These are phyloP conservation scores for Metarhizium robertsii DNA, from an alignment of 2,329 filamentous ascomycete genomes.

Conservation along the genomic window DNA sequence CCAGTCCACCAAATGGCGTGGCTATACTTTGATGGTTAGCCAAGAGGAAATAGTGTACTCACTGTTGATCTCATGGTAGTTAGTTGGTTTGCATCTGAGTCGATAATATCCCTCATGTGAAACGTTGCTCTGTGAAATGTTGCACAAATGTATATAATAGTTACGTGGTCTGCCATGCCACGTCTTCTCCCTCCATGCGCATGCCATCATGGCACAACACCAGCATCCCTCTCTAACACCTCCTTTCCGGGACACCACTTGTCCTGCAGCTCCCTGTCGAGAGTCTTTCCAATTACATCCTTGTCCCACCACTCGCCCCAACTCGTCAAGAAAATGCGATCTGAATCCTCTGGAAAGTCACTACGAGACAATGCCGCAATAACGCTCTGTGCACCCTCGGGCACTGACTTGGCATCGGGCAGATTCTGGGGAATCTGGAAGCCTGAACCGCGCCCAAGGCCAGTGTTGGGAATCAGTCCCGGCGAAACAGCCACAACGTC, in stretches of 20 bases:
- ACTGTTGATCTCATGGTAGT: too few species aligned
- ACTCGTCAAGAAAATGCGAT: conserved; percentile 44
- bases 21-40: conserved; percentile 24
- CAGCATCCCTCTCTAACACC: conserved; percentile 36
- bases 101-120: background rate
- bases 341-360: conserved; percentile 40
- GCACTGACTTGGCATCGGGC: conserved; percentile 37
- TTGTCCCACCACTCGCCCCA: conserved; percentile 49
- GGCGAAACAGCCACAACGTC: conserved; percentile 44
- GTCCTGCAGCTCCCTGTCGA: conserved; percentile 39
- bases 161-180: background rate
- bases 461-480: conserved; percentile 40
- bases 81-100: background rate
- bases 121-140: background rate
- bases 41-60: too few species aligned
- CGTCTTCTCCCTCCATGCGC: background rate
- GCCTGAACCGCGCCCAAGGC: conserved; percentile 24
- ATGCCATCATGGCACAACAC: background rate
- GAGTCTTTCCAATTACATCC: conserved; percentile 27
- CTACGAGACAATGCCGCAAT: conserved; percentile 32
- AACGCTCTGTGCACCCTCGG: conserved; percentile 37
- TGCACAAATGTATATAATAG: too few species aligned
- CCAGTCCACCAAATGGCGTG: conserved; percentile 27
- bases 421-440: conserved; percentile 20
- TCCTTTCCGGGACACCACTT: conserved; percentile 41